These are phyloP conservation scores for Acanthamoeba healyi DNA, from an alignment of 208 protist genomes.

Conservation along the genomic window DNA sequence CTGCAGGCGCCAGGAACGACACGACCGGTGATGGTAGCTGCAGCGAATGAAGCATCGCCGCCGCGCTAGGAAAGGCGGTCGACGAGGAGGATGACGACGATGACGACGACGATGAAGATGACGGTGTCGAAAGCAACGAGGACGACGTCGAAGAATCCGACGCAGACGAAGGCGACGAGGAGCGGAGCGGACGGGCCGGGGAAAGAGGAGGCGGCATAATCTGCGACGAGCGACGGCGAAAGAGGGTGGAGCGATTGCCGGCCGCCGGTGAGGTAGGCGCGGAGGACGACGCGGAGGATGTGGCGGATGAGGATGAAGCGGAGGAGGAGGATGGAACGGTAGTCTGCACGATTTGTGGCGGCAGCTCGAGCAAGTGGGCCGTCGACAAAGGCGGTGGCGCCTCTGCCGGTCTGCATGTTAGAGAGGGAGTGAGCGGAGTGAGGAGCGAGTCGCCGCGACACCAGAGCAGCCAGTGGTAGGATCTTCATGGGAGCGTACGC, in stretches of 20 bases:
- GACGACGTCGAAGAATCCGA: background rate
- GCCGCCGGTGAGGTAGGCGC: background rate
- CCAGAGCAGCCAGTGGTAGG: background rate
- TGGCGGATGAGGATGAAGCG: too few relatives aligned
- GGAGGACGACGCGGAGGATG: background rate
- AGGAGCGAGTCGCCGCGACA: too few relatives aligned
- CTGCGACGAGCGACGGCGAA: background rate
- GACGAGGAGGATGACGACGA: too few relatives aligned
- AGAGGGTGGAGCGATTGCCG: background rate
- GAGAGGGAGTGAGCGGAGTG: background rate
- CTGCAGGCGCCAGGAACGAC: background rate
- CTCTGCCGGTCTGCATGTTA: background rate
- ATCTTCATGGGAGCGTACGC: background rate
- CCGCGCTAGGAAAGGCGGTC: background rate
- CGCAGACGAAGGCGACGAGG: too few relatives aligned
- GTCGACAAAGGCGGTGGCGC: conserved; percentile 4
- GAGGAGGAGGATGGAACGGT: background rate
- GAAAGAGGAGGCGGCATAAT: background rate
- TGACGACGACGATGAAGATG: background rate
- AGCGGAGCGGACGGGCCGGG: background rate
- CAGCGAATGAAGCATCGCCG: background rate
- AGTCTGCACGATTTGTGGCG: conserved; percentile 24
- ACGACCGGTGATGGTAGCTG: background rate
- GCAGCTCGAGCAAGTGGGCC: conserved; percentile 9
- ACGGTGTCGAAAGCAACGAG: too few relatives aligned